phyloP scores from a whole-genome alignment of 2,329 filamentous ascomycete genomes.

The Phyllachora maydis region DNA sequence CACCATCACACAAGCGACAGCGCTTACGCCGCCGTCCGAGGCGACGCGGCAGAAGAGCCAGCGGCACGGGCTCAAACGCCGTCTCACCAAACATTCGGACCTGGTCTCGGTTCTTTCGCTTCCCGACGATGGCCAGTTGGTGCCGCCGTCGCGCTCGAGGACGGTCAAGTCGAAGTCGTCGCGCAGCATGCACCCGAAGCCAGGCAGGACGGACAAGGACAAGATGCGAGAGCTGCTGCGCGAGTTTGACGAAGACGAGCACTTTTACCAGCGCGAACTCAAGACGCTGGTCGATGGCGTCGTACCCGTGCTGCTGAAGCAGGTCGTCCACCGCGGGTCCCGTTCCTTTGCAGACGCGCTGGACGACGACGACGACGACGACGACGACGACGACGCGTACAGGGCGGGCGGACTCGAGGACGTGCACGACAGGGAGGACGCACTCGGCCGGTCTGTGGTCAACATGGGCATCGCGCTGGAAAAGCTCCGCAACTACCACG shows the following conservation, averaged over 20 bases:
- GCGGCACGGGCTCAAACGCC: slow-evolving; percentile 40
- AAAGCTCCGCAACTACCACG: slow-evolving; percentile 62
- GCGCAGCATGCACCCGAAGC: slow-evolving; percentile 56
- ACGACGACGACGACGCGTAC: no score
- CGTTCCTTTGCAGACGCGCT: slow-evolving; percentile 48
- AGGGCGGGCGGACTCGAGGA: slow-evolving; percentile 14
- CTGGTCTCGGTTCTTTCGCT: slow-evolving; percentile 80
- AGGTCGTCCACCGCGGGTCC: slow-evolving; percentile 54
- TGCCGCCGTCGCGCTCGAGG: slow-evolving; percentile 31
- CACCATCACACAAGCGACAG: slow-evolving; percentile 30
- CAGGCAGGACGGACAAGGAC: slow-evolving; percentile 42
- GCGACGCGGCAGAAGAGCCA: slow-evolving; percentile 23
- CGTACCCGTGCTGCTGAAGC: slow-evolving; percentile 74
- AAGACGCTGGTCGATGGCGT: slow-evolving; percentile 89
- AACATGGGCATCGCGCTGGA: slow-evolving; percentile 87
- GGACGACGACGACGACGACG: slow-evolving; percentile 28
- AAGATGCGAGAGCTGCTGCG: slow-evolving; percentile 57
- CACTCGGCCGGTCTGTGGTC: slow-evolving; percentile 74
- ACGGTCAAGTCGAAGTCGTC: slow-evolving; percentile 61
- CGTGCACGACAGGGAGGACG: slow-evolving; percentile 24
- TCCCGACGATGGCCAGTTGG: slow-evolving; percentile 30
- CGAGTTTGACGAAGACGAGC: slow-evolving; percentile 68
- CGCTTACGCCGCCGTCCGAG: slow-evolving; percentile 22
- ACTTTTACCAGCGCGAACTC: slow-evolving; percentile 74
- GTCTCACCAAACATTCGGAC: slow-evolving; percentile 80